phyloP scores from a whole-genome alignment of 176 grass and related monocot species.

The Rhynchospora breviuscula region DNA sequence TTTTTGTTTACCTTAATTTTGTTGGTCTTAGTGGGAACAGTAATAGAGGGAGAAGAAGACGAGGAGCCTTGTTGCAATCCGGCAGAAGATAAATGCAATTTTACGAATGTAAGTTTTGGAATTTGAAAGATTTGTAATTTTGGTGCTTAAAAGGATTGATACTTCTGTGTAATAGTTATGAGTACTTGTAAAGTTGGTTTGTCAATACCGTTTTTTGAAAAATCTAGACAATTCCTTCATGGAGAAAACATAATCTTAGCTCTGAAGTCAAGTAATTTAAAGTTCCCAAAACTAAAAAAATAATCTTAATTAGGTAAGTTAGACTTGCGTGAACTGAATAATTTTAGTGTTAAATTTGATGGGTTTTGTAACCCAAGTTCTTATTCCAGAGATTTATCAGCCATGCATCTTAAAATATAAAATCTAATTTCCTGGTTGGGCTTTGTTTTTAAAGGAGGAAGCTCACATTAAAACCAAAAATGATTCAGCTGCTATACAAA shows the following conservation, averaged over 20 bases:
- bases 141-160: not conserved
- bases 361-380: not conserved
- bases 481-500: slow-evolving; percentile 35
- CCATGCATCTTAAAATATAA: not conserved
- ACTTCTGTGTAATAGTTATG: not conserved
- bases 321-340: not conserved
- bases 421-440: not conserved
- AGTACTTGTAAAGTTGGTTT: not conserved
- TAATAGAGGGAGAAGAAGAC: not conserved
- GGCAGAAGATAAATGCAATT: slow-evolving; percentile 14
- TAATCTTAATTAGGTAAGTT: not conserved
- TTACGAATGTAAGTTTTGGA: slow-evolving; percentile 9
- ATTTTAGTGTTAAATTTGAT: not conserved
- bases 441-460: slow-evolving; percentile 44
- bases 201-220: not conserved
- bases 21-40: not conserved
- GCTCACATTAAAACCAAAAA: slow-evolving; percentile 44
- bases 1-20: slow-evolving; percentile 2
- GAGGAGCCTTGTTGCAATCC: not conserved
- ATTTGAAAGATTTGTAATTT: slow-evolving; percentile 14
- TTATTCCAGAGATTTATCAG: not conserved
- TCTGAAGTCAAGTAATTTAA: not conserved
- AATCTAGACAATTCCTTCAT: not conserved
- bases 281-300: not conserved
- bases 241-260: not conserved